A percentile compares a stretch with the other conserved stretches of the same genome.
These are phyloP conservation scores for Malania oleifera DNA, from an alignment of 164 flowering plant genomes.

Conservation along the genomic window DNA sequence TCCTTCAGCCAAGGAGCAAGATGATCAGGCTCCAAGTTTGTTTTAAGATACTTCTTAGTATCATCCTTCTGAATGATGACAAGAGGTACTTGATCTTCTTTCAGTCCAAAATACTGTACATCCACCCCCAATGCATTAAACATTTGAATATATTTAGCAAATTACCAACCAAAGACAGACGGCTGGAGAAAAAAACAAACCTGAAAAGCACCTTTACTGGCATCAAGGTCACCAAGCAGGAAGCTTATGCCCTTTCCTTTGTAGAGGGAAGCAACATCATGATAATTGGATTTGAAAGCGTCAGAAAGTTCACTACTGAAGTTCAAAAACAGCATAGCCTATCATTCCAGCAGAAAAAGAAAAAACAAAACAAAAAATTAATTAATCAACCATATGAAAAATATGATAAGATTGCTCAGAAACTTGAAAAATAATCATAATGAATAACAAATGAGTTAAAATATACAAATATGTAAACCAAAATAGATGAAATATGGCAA, in stretches of 20 bases:
- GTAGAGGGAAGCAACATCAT: constrained; percentile 9
- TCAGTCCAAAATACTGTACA: constrained; percentile 10
- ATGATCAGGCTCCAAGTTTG: constrained; percentile 7
- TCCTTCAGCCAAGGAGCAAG: constrained; percentile 12
- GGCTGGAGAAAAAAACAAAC: background rate
- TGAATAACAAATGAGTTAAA: too few species aligned
- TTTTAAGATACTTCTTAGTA: background rate
- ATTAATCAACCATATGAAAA: too few species aligned
- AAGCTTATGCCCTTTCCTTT: constrained; percentile 16
- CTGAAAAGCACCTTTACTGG: background rate
- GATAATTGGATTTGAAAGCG: constrained; percentile 13
- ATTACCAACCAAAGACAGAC: background rate
- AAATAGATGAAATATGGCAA: too few species aligned
- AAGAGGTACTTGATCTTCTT: constrained; percentile 10
- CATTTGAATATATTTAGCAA: background rate
- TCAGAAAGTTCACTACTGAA: constrained; percentile 11
- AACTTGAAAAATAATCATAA: too few species aligned
- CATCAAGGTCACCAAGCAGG: constrained; percentile 13
- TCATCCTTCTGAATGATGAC: constrained; percentile 5
- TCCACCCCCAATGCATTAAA: background rate
- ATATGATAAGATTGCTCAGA: too few species aligned
- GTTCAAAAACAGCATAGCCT: constrained; percentile 14
- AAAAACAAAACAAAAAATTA: too few species aligned
- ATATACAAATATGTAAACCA: too few species aligned
- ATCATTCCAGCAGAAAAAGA: too few species aligned